Base-by-base conservation (phyloP, 2,329 filamentous ascomycete species). In the Orbilia blumenaviensis region DNA sequence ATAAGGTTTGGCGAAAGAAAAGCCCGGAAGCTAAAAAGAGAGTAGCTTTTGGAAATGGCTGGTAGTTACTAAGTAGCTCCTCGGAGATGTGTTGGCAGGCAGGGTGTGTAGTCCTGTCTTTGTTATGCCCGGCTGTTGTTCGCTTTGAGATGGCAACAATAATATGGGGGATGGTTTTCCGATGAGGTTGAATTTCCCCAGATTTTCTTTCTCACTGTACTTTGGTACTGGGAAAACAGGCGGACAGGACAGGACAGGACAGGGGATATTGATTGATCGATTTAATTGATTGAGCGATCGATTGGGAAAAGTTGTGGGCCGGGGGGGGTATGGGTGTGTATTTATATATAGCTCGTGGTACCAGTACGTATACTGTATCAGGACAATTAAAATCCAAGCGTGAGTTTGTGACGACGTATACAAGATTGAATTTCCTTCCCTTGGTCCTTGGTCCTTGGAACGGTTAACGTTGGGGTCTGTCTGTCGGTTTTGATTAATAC, bases 61-160 rank as follows among this genome's bases (percentile, higher is more conserved):
- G 52, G 27, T 23, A 18, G 23, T 54, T 12, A 29, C 29, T 23
- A 4, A 16, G 14, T 16, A 9, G 25, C 23, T 32, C 18, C 16
- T 56, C 32, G 32, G 52, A 56, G 52, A 56, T 56, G 52, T 56
- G 52, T 56, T 56, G 52, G 52, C 52, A 56, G 52, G 29, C 25
- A 18, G 16, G 52, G 18, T 38, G 18, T 36, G 52, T 34, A 10
- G 52, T 34, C 29, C n/a, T 56, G 29, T 56, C 52, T 56, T 56
- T 56, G 52, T 56, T 54, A 32, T 21, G 48, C 34, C 34, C 34
- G 48, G 44, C 23, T 50, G 48, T 34, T 36, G 48, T 56, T 56
- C 32, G 52, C 52, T 38, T 38, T 38, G 52, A 3, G 52, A 36
- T 56, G 52, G 9, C 52, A 14, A 27, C n/a, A 25, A 23, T 38